A percentile compares a stretch with the other conserved stretches of the same genome.
Conservation (phyloP, 2,329 filamentous ascomycete species). For the Fusarium sp. region DNA sequence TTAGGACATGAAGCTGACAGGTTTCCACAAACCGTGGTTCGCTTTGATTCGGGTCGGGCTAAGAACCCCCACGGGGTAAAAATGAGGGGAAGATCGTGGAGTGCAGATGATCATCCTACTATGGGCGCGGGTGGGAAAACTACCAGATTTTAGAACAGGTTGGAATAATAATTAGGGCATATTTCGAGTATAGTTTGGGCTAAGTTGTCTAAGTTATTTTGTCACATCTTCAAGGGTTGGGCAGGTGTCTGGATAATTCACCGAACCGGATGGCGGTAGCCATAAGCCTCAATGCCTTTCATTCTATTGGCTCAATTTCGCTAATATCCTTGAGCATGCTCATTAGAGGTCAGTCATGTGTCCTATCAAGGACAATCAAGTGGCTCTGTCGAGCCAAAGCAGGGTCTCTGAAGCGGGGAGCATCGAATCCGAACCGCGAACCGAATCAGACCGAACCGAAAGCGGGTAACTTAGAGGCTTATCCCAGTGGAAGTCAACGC, state of each 20-base stretch:
- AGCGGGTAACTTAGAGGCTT: too few relatives aligned
- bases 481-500: neutral
- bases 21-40: neutral
- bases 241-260: too few relatives aligned
- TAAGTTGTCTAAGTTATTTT: too few relatives aligned
- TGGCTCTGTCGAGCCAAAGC: slow-evolving; percentile 4
- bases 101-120: slow-evolving; percentile 17
- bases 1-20: neutral
- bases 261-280: neutral
- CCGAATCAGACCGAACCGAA: slow-evolving; percentile 23
- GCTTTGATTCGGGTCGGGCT: slow-evolving; percentile 15
- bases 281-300: neutral
- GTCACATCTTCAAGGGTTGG: too few relatives aligned
- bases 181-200: too few relatives aligned
- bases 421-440: slow-evolving; percentile 16
- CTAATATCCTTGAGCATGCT: neutral
- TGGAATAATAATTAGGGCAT: too few relatives aligned
- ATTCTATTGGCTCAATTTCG: neutral
- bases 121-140: too few relatives aligned
- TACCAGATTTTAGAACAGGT: too few relatives aligned
- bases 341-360: neutral
- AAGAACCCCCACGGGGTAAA: slow-evolving; percentile 28
- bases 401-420: slow-evolving; percentile 1
- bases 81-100: slow-evolving; percentile 29
- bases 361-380: neutral